Base-by-base conservation (phyloP, 108 stramenopile species). In the Aurantiochytrium sp. region DNA sequence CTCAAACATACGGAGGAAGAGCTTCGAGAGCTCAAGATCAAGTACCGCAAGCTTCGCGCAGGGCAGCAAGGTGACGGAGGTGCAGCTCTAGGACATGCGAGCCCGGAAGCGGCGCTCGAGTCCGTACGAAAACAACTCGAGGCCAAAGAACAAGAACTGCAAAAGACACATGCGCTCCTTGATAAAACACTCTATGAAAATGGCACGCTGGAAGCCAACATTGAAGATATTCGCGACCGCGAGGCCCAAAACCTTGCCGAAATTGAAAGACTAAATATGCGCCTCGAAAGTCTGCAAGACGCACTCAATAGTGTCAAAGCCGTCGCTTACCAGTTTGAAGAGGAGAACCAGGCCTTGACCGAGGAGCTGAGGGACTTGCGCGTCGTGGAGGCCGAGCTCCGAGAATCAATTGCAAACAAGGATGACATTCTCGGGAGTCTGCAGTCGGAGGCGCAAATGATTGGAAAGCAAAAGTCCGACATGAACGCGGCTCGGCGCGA, bases 351-450 rank as follows among this genome's bases (percentile, higher is more conserved):
- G 10, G 45, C 23, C 16, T 44, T 83, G 18, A 51, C 3, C 51
- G 73, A 83, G 51, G 49, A 51, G 44, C 21, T 83, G 21, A 25
- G 73, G 8, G 73, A 83, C 16, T 12, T 83, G 16, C 49, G 51
- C n/a, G 73, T 53, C 2, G 51, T 51, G 23, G 49, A 83, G n/a
- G 51, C 51, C 23, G 51, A 47, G 51, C 73, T 83, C 8, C 44
- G 51, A 53, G 73, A 83, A 14, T 83, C 73, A 12, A 12, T 83
- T 10, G 73, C 73, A 53, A 53, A 47, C 49, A 83, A 83, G 51
- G 73, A 83, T 12, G 73, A 83, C 51, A 83, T 83, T 83, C 73
- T 83, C n/a, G 73, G 73, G 43, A 83, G 73, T 53, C 51, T 83
- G 73, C 49, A 83, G 73, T 25, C 51, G 73, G 73, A 83, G n/a